Conservation (phyloP, 1,284 basidiomycete genomes). For the Cutaneotrichosporon cutaneum region DNA sequence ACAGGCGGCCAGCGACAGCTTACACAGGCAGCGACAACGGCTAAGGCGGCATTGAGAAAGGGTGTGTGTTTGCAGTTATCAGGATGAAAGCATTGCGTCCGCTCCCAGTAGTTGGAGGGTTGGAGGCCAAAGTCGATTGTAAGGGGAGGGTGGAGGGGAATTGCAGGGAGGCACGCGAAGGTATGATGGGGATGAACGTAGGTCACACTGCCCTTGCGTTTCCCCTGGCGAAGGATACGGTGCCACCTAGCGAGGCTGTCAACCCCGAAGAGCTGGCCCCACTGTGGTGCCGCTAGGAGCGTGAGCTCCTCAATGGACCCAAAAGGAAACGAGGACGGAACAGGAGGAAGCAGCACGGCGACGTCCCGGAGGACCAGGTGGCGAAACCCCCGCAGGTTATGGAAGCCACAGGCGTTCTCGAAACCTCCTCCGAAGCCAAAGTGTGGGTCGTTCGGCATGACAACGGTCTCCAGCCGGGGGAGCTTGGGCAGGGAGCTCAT, state of each 20-base stretch:
- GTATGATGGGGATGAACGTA: background rate
- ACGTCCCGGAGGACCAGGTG: background rate
- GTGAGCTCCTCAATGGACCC: too few species aligned
- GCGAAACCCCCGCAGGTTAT: background rate
- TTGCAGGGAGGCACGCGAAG: background rate
- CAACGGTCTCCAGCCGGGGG: background rate
- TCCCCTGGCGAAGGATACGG: background rate
- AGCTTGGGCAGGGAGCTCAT: background rate
- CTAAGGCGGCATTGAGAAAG: background rate
- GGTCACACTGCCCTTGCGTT: background rate
- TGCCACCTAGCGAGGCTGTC: background rate
- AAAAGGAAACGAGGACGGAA: background rate
- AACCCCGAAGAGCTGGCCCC: too few species aligned
- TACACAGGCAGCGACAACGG: background rate
- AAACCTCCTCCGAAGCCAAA: background rate
- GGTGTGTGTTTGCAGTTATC: background rate
- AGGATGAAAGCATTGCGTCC: background rate
- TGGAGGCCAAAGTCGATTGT: too few species aligned
- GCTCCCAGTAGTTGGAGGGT: background rate
- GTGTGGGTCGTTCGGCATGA: background rate
- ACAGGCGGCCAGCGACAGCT: background rate
- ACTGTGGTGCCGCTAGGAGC: too few species aligned
- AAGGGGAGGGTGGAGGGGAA: background rate
- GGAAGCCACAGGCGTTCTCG: background rate
- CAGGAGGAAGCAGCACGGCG: background rate